phyloP scores from a whole-genome alignment of 108 stramenopile species.

The Nannochloropsis gaditana region DNA sequence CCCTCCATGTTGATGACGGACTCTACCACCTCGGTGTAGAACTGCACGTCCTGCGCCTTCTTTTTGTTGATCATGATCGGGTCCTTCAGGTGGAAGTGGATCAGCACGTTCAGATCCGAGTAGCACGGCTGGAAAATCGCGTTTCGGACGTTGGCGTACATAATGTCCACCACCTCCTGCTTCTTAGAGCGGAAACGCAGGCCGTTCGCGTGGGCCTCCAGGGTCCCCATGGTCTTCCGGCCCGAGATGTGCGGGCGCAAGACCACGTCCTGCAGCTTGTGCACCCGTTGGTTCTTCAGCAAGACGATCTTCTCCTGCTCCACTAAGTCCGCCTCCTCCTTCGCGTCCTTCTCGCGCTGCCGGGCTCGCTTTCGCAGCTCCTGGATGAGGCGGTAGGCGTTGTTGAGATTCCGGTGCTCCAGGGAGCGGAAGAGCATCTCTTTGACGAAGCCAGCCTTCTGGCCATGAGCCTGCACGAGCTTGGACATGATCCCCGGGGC shows the following conservation, averaged over 20 bases:
- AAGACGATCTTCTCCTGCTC: slow-evolving; percentile 85
- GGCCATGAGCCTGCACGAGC: slow-evolving; percentile 83
- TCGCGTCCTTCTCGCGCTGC: slow-evolving; percentile 72
- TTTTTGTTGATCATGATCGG: slow-evolving; percentile 97
- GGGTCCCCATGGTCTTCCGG: slow-evolving; percentile 84
- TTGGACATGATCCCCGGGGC: slow-evolving; percentile 77
- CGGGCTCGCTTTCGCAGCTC: slow-evolving; percentile 89
- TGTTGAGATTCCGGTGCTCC: slow-evolving; percentile 79
- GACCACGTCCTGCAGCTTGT: slow-evolving; percentile 88
- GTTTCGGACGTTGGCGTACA: slow-evolving; percentile 95
- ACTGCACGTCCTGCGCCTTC: slow-evolving; percentile 90
- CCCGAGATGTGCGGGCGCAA: slow-evolving; percentile 93
- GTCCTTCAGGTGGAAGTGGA: slow-evolving; percentile 96
- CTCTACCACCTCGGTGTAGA: slow-evolving; percentile 95
- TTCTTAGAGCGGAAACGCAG: slow-evolving; percentile 87
- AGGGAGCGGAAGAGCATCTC: slow-evolving; percentile 89
- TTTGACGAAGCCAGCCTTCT: slow-evolving; percentile 74
- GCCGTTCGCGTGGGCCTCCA: slow-evolving; percentile 95
- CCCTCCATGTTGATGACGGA: slow-evolving; percentile 86
- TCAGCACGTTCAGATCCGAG: slow-evolving; percentile 87
- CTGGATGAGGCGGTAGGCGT: slow-evolving; percentile 82
- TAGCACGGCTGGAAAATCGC: slow-evolving; percentile 91
- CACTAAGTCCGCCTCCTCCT: slow-evolving; percentile 87
- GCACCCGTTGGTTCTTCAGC: slow-evolving; percentile 65
- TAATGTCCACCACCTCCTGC: slow-evolving; percentile 80